Conservation (phyloP, 73 alveolate species). For the Paramecium bursaria region DNA sequence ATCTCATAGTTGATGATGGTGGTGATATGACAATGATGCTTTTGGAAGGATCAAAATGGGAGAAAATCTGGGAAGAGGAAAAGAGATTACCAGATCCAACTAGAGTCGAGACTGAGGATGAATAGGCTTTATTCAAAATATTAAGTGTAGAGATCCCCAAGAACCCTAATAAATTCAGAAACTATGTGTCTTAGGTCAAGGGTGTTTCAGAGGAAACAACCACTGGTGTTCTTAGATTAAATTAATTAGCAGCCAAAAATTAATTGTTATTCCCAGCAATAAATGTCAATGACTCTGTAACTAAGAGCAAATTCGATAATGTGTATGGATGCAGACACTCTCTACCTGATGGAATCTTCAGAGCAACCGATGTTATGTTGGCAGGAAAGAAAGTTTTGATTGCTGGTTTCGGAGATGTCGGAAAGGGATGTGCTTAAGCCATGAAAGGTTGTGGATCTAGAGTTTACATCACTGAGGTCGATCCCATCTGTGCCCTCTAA, state of each 20-base stretch:
- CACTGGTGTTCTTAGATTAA: conserved; percentile 96
- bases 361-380: conserved; percentile 98
- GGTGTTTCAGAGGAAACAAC: conserved; percentile 98
- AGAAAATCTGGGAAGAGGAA: conserved; percentile 75
- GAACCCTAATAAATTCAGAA: conserved; percentile 89
- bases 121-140: conserved; percentile 83
- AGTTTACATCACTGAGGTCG: conserved; percentile 94
- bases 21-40: conserved; percentile 97
- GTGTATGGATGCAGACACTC: conserved; percentile 98
- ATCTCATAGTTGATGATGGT: conserved; percentile 95
- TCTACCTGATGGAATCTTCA: conserved; percentile 96
- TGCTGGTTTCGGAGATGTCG: conserved; percentile 98
- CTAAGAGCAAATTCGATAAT: conserved; percentile 95
- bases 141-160: conserved; percentile 83
- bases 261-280: conserved; percentile 94
- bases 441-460: conserved; percentile 95
- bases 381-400: conserved; percentile 95
- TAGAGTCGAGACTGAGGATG: conserved; percentile 75
- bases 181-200: conserved; percentile 82
- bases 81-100: conserved; percentile 74
- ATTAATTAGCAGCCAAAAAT: conserved; percentile 86
- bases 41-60: conserved; percentile 95
- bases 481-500: conserved; percentile 97
- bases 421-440: conserved; percentile 98
- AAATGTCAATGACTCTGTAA: conserved; percentile 96